phyloP scores from a whole-genome alignment of 2,329 filamentous ascomycete species.

The Coleophoma cylindrospora region DNA sequence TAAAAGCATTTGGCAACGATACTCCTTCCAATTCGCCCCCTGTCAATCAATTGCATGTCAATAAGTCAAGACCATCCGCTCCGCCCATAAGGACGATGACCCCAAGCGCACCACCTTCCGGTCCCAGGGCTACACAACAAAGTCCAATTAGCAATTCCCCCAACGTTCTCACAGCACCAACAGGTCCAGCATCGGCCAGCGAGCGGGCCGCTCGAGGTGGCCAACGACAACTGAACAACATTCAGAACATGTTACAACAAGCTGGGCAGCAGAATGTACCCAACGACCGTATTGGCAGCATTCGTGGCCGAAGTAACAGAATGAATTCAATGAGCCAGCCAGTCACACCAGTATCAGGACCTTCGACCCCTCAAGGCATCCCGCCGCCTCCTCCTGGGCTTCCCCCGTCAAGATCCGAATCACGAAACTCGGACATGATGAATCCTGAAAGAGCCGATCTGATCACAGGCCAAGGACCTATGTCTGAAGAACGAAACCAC shows the following conservation, averaged over 20 bases:
- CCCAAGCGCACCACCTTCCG: slow-evolving; percentile 21
- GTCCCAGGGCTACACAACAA: slow-evolving; percentile 22
- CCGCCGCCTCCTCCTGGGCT: slow-evolving; percentile 43
- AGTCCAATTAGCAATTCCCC: slow-evolving; percentile 18
- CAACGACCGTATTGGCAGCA: slow-evolving; percentile 14
- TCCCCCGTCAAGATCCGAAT: slow-evolving; percentile 22
- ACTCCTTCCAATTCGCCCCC: slow-evolving; percentile 20
- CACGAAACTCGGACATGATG: slow-evolving; percentile 4
- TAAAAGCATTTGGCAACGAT: slow-evolving; percentile 18
- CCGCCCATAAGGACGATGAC: slow-evolving; percentile 19
- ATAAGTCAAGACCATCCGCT: slow-evolving; percentile 25
- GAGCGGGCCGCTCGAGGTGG: slow-evolving; percentile 28
- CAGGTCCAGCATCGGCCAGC: slow-evolving; percentile 26
- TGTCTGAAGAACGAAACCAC: slow-evolving; percentile 3
- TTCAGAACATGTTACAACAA: slow-evolving; percentile 53
- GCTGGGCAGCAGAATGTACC: slow-evolving; percentile 37
- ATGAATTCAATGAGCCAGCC: slow-evolving; percentile 36
- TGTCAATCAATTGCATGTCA: slow-evolving; percentile 25
- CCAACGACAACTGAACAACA: slow-evolving; percentile 53
- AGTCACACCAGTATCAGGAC: slow-evolving; percentile 47
- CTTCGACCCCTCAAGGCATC: slow-evolving; percentile 46
- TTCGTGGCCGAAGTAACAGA: slow-evolving; percentile 26
- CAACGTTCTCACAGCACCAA: slow-evolving; percentile 23
- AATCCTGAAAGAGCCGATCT: slow-evolving; percentile 22
- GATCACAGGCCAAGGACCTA: slow-evolving; percentile 14